Evolutionary conservation across 129 eudicot species (phyloP), one percentile per base, ranked within the genome.

Genomic region (Chrysanthemum makinoi): DNA sequence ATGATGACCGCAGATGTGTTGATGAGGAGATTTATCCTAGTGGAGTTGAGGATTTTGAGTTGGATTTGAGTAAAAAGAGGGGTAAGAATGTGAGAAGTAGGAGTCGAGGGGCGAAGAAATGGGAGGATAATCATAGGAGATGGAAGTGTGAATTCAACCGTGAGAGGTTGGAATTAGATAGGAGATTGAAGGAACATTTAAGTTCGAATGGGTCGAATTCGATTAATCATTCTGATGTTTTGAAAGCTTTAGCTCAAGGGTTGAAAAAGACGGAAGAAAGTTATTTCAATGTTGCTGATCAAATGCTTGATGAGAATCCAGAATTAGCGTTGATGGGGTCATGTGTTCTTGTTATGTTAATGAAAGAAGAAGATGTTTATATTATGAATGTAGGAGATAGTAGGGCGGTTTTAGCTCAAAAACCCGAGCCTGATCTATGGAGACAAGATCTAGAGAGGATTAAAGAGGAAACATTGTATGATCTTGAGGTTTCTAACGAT

Each of bases 251-350:
- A 22, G 84, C 94, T 13, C 83, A 73, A 68, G 99, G 96, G 33
- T 64, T 95, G 60, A 88, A 61, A 84, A 88, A 90, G 54, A 95
- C 99, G 1, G 99, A 95, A 80, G 99, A 95, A 59, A 77, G 91
- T 2, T 95, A 84, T 81, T 81, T 95, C 33, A 88, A 85, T 66
- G 63, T 95, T 73, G 99, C 99, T 39, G 99, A 95, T 75, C 82
- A 83, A 81, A 95, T 88, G 99, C 78, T 86, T 13, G 78, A 70
- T 72, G 97, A 87, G 69, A 95, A 90, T 80, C 97, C 99, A n/a
- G 99, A 95, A 84, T 73, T 95, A 62, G 89, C 97, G 54, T 76
- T 95, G 84, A 95, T 95, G 99, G 99, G 99, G 56, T 95, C 99
- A 20, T 95, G 97, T 78, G 95, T 90, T 70, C 93, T 95, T 66